Conservation (phyloP, 2,329 filamentous ascomycete genomes). For the Aspergillus transmontanensis region DNA sequence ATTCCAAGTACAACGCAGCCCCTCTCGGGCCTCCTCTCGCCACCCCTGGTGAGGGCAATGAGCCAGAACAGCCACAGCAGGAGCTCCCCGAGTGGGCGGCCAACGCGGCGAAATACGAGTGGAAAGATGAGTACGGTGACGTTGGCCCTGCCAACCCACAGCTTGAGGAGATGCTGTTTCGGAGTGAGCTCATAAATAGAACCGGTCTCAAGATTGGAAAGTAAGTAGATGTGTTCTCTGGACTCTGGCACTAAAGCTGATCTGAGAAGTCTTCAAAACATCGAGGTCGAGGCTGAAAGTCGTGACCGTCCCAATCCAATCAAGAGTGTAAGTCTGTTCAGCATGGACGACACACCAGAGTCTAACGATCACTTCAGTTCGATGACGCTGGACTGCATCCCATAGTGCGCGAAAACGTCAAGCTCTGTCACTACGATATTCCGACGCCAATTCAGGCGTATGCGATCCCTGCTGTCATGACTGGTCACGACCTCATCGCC, state of each 20-base stretch:
- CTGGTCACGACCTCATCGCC: slow-evolving; percentile 80
- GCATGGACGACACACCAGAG: neutral
- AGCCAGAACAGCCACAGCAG: slow-evolving; percentile 10
- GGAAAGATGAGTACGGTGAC: slow-evolving; percentile 83
- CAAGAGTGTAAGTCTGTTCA: slow-evolving; percentile 47
- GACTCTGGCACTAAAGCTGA: slow-evolving; percentile 6
- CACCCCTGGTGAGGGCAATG: slow-evolving; percentile 22
- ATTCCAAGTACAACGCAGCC: slow-evolving; percentile 31
- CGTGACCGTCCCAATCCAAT: slow-evolving; percentile 52
- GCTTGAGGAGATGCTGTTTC: slow-evolving; percentile 77
- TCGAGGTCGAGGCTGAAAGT: slow-evolving; percentile 56
- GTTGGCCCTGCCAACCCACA: slow-evolving; percentile 71
- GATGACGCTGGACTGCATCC: slow-evolving; percentile 82
- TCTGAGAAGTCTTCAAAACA: slow-evolving; percentile 44
- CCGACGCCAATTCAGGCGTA: slow-evolving; percentile 90
- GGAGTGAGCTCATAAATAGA: slow-evolving; percentile 53
- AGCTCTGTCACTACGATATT: slow-evolving; percentile 67
- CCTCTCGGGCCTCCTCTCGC: slow-evolving; percentile 7
- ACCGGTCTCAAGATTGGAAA: slow-evolving; percentile 66
- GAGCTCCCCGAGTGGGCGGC: slow-evolving; percentile 51
- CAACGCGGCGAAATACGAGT: slow-evolving; percentile 74
- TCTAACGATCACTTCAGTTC: slow-evolving; percentile 54
- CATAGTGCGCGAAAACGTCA: slow-evolving; percentile 75
- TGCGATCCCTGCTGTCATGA: slow-evolving; percentile 75
- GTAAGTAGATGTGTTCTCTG: slow-evolving; percentile 46